These are phyloP conservation scores for Saccharomyces hybrid DNA, from an alignment of 1,139 yeast species.

Conservation along the genomic window DNA sequence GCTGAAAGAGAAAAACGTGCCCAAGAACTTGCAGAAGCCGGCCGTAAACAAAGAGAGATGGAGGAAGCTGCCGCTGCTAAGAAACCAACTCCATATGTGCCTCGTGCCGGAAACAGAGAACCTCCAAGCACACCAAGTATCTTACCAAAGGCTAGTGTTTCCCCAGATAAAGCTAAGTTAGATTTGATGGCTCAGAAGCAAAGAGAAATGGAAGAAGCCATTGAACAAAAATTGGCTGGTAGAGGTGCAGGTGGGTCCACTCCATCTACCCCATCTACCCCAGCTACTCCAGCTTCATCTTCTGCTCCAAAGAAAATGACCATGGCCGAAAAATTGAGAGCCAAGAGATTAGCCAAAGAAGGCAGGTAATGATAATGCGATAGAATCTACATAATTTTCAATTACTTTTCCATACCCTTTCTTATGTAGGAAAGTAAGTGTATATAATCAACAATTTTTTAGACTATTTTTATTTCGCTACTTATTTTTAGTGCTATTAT, in stretches of 20 bases:
- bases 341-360: slow-evolving; percentile 39
- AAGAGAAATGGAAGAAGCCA: slow-evolving; percentile 40
- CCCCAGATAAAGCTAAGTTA: slow-evolving; percentile 14
- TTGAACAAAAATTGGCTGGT: slow-evolving; percentile 19
- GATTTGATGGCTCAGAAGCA: slow-evolving; percentile 34
- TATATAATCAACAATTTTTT: neutral
- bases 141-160: slow-evolving; percentile 5
- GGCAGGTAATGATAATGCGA: neutral
- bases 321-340: slow-evolving; percentile 50
- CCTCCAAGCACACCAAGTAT: slow-evolving; percentile 1
- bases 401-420: neutral
- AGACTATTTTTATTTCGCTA: neutral
- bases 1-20: slow-evolving; percentile 39
- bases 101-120: slow-evolving; percentile 6
- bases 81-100: slow-evolving; percentile 6
- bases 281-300: slow-evolving; percentile 13
- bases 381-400: neutral
- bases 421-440: neutral
- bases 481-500: too few species aligned
- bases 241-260: slow-evolving; percentile 3
- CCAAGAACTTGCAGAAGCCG: slow-evolving; percentile 34
- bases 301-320: slow-evolving; percentile 37
- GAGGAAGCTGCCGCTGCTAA: slow-evolving; percentile 30
- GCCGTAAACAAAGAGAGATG: slow-evolving; percentile 35
- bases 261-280: neutral